These are phyloP conservation scores for Syncephalastrum sp. DNA, from an alignment of 371 early-diverging fungal genomes.

Conservation along the genomic window DNA sequence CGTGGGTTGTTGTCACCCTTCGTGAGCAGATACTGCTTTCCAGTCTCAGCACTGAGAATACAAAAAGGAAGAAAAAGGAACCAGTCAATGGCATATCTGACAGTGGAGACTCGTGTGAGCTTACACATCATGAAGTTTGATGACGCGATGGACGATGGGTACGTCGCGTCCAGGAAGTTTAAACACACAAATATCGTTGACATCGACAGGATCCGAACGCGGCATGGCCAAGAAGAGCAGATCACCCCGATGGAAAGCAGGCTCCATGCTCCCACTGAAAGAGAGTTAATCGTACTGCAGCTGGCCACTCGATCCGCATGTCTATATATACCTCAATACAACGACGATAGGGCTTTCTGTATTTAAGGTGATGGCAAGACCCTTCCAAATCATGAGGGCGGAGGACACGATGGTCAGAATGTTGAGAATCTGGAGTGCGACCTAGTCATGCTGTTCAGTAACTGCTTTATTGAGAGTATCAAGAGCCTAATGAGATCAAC, in stretches of 20 bases:
- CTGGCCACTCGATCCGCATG: too few species aligned
- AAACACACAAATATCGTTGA: constrained; percentile 98
- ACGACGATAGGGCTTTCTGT: constrained; percentile 98
- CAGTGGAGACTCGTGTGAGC: constrained; percentile 1
- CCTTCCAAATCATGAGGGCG: constrained; percentile 98
- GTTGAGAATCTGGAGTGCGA: constrained; percentile 73
- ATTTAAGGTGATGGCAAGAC: constrained; percentile 80
- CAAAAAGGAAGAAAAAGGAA: background rate
- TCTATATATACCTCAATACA: constrained; percentile 70
- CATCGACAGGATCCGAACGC: constrained; percentile 63
- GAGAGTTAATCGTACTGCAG: background rate
- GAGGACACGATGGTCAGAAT: constrained; percentile 83
- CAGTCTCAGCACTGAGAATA: constrained; percentile 50
- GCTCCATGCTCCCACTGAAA: constrained; percentile 97
- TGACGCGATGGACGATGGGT: constrained; percentile 98
- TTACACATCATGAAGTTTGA: constrained; percentile 86
- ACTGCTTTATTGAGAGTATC: background rate
- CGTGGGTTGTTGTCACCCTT: constrained; percentile 98
- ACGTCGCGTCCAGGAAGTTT: constrained; percentile 90
- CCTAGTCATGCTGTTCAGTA: constrained; percentile 19
- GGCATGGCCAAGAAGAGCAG: constrained; percentile 86
- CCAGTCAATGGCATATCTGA: background rate
- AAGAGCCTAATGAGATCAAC: constrained; percentile 11
- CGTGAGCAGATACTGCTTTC: constrained; percentile 86
- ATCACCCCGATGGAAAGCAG: constrained; percentile 98